These are phyloP conservation scores for Syzygium malaccense DNA, from an alignment of 441 rosid genomes.

Conservation along the genomic window DNA sequence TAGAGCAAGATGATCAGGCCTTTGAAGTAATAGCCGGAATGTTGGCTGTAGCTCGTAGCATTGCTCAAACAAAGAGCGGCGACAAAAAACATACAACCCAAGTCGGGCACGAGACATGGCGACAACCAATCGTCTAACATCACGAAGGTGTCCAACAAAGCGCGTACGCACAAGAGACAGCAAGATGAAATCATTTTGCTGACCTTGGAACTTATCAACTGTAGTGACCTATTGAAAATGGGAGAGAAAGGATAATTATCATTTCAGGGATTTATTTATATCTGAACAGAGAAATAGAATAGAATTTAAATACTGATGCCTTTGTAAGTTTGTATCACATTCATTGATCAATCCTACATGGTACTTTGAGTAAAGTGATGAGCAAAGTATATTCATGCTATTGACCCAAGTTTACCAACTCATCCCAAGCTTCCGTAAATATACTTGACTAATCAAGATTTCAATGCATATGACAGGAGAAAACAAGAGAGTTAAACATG, in stretches of 20 bases:
- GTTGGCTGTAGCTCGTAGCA: constrained; percentile 99
- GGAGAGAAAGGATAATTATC: neutral
- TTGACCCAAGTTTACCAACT: neutral
- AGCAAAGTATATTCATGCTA: neutral
- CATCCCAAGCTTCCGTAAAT: neutral
- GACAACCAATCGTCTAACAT: constrained; percentile 91
- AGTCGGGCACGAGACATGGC: constrained; percentile 99
- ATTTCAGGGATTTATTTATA: neutral
- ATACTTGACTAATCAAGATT: neutral
- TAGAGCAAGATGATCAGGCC: constrained; percentile 81
- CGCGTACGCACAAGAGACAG: constrained; percentile 95
- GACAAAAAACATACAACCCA: constrained; percentile 88
- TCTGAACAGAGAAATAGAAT: neutral
- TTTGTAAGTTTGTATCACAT: neutral
- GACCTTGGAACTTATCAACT: constrained; percentile 99
- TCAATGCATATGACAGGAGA: neutral
- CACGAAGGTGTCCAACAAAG: constrained; percentile 98
- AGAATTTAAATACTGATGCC: neutral
- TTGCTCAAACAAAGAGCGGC: constrained; percentile 90
- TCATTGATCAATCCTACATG: neutral
- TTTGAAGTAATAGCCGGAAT: constrained; percentile 66
- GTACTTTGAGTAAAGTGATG: neutral
- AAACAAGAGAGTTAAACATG: neutral
- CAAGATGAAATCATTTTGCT: constrained; percentile 91
- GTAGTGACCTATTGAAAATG: constrained; percentile 63